Percentiles rank a stretch among this genome's conserved stretches.
Evolutionary conservation across 208 protist species (phyloP).

Genomic region (Perkinsela sp.): DNA sequence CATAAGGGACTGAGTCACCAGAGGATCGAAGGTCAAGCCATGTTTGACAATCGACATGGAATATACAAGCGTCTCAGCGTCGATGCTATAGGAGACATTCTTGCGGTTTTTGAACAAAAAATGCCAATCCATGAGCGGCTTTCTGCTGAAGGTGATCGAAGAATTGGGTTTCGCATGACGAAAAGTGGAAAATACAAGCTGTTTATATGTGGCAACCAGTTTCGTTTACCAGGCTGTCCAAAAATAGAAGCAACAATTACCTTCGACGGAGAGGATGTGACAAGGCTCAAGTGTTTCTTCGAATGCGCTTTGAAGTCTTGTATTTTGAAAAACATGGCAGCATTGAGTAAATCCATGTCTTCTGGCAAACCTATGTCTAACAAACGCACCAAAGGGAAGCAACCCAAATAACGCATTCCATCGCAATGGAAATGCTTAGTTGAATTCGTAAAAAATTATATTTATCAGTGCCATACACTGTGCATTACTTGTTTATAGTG

Average conservation of each 20-base stretch:
- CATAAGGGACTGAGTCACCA: too few relatives aligned
- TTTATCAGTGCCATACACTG: too few relatives aligned
- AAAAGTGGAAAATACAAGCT: not conserved
- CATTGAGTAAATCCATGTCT: too few relatives aligned
- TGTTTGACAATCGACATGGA: not conserved
- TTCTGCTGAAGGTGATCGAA: not conserved
- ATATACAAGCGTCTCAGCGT: not conserved
- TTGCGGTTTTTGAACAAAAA: not conserved
- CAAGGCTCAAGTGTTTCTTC: not conserved
- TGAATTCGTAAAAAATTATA: too few relatives aligned
- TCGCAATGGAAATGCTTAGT: too few relatives aligned
- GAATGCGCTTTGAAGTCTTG: not conserved
- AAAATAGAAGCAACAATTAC: slow-evolving; percentile 1
- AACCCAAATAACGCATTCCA: too few relatives aligned
- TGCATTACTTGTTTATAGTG: not conserved
- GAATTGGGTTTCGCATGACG: not conserved
- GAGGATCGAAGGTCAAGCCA: not conserved
- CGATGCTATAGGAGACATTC: not conserved
- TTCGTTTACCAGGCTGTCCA: not conserved
- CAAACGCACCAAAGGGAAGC: too few relatives aligned
- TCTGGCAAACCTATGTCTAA: too few relatives aligned
- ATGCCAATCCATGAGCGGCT: not conserved
- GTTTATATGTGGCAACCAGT: not conserved
- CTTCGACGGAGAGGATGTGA: not conserved
- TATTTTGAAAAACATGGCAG: too few relatives aligned